Base-by-base conservation (phyloP, 2,329 filamentous ascomycete genomes). In the Sporothrix mexicana region DNA sequence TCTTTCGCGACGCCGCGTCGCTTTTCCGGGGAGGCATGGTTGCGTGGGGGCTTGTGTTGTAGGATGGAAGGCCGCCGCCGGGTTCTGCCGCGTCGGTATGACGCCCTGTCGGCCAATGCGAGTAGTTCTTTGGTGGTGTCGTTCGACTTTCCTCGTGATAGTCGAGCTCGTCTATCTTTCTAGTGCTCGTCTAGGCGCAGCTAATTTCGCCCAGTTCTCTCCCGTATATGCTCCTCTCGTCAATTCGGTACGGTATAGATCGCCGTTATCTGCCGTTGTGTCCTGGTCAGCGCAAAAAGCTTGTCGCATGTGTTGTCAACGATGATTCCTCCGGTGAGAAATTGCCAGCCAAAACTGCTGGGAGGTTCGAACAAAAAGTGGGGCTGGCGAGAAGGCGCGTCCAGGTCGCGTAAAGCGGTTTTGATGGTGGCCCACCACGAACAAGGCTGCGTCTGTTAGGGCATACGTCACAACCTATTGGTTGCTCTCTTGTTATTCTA, bases 11-110 rank as follows among this genome's bases (percentile, higher is more conserved):
- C 41, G 81, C 77, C 10, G 43, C 64, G 76, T 88, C 87, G 75
- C 84, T 86, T 79, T 90, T 90, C 70, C 85, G 84, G 36, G 87
- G 83, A 66, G 88, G 86, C 88, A 90, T 89, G 71, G 76, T 8
- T 3, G 12, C 20, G 12, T 12, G 1, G 2, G n/a, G 25, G 17
- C 4, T 6, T 10, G 12, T 17, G 7, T 6, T 12, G 61, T 17
- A 17, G 41, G 8, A 9, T 13, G 30, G 20, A 45, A 36, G 30
- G 30, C 30, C 30, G 30, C 30, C 4, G 30, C 30, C 30, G 30
- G 30, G 30, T 36, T 5, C 30, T 7, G 30, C 30, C 30, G 30
- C 30, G 30, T 36, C 30, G 30, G 30, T 36, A 5, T 36, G 45
- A 20, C 45, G 23, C 23, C 45, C 12, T 43, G 17, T 20, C 41